Conservation (phyloP, 75 land plant species). For the Adiantum capillusveneris region DNA sequence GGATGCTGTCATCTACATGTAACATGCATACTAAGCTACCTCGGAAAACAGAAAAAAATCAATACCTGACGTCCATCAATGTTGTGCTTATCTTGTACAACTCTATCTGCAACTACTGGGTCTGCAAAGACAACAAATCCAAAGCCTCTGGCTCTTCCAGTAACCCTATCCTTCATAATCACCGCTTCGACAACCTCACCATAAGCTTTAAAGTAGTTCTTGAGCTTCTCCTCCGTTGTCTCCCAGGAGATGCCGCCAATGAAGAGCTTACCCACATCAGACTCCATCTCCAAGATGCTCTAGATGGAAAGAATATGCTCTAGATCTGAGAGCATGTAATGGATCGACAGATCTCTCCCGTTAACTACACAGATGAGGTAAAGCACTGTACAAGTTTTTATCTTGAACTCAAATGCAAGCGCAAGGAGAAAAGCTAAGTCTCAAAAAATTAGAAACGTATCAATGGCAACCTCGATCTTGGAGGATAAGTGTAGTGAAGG, state of each 20-base stretch:
- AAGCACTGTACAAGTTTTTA: no score
- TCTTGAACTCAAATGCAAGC: no score
- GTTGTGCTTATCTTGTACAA: slow-evolving; percentile 71
- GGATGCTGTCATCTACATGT: no score
- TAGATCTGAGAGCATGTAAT: no score
- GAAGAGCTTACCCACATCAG: slow-evolving; percentile 27
- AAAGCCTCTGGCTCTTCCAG: slow-evolving; percentile 96
- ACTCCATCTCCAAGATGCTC: not conserved
- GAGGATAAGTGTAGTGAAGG: no score
- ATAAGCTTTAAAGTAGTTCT: slow-evolving; percentile 44
- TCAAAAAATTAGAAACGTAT: no score
- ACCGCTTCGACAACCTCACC: slow-evolving; percentile 66
- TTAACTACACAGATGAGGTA: no score
- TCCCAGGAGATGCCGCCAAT: slow-evolving; percentile 44
- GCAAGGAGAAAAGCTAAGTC: no score
- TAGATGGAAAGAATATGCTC: no score
- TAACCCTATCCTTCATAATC: slow-evolving; percentile 42
- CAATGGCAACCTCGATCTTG: no score
- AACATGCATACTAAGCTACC: not conserved
- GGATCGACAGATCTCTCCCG: no score
- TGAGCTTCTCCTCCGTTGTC: slow-evolving; percentile 37
- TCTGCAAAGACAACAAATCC: slow-evolving; percentile 94
- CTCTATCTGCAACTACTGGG: slow-evolving; percentile 78
- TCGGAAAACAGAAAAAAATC: not conserved
- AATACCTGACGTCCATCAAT: slow-evolving; percentile 78